phyloP scores from a whole-genome alignment of 1,284 basidiomycete genomes.

The Coniferiporia sulphurascens region DNA sequence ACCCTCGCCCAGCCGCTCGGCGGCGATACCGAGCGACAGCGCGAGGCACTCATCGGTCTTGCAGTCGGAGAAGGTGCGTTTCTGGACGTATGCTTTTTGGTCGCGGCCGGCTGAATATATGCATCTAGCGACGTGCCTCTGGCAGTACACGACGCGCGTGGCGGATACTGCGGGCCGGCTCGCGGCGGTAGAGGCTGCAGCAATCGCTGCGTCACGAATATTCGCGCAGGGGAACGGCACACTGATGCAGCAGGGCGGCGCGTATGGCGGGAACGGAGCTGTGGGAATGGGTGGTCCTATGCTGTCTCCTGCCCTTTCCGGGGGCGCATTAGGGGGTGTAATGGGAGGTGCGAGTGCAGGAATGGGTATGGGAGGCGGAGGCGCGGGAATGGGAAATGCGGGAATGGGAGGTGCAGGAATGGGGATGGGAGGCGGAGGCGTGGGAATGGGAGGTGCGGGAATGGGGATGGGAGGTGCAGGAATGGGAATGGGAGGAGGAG shows the following conservation, averaged over 20 bases:
- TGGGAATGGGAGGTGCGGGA: too few species aligned
- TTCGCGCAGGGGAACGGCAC: slow-evolving; percentile 13
- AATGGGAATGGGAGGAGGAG: too few species aligned
- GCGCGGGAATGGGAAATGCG: not conserved
- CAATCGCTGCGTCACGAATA: slow-evolving; percentile 21
- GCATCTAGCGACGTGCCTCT: slow-evolving; percentile 19
- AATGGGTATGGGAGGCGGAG: slow-evolving; percentile 1
- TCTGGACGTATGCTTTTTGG: not conserved
- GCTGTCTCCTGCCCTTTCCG: not conserved
- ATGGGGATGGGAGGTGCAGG: too few species aligned
- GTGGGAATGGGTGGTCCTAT: not conserved
- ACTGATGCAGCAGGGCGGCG: not conserved
- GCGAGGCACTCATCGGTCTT: slow-evolving; percentile 23
- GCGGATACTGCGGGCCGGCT: slow-evolving; percentile 23
- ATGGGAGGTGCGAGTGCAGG: not conserved
- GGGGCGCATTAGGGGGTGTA: too few species aligned
- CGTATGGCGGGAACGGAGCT: not conserved
- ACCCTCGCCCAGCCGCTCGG: slow-evolving; percentile 21
- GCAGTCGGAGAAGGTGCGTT: slow-evolving; percentile 23
- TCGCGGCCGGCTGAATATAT: not conserved
- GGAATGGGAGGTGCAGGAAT: slow-evolving; percentile 1
- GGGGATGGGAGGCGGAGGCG: too few species aligned
- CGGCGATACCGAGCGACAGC: slow-evolving; percentile 22
- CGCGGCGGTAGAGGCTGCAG: slow-evolving; percentile 27
- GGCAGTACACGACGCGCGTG: slow-evolving; percentile 23